Evolutionary conservation across 768 basidiomycete genomes (phyloP).

Genomic region (Pisolithus microcarpus): DNA sequence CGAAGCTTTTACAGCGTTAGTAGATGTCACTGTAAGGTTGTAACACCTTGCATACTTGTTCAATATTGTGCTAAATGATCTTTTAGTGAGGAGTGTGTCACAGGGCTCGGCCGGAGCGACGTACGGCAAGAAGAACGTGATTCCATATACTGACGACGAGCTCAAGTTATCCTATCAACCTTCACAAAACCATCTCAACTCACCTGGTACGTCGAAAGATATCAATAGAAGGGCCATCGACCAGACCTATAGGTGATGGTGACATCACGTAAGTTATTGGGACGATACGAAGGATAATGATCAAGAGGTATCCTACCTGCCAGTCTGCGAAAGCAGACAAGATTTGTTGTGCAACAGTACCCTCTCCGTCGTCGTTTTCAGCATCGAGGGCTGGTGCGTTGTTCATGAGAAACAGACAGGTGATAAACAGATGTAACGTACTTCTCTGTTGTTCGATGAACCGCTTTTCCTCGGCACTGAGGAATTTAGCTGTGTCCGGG

Average conservation of each 20-base stretch:
- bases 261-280: neutral
- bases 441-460: conserved; percentile 53
- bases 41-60: neutral
- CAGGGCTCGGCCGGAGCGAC: conserved; percentile 21
- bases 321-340: conserved; percentile 49
- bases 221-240: conserved; percentile 38
- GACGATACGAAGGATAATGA: no score
- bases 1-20: conserved; percentile 36
- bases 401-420: neutral
- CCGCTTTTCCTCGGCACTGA: conserved; percentile 54
- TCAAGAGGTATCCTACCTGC: conserved; percentile 35
- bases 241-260: neutral
- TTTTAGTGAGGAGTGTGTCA: neutral
- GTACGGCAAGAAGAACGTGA: conserved; percentile 64
- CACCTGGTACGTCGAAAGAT: conserved; percentile 52
- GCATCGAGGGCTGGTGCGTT: conserved; percentile 48
- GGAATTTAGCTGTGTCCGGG: conserved; percentile 51
- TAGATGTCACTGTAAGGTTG: neutral
- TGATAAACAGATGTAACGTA: conserved; percentile 20
- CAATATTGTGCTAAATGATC: neutral
- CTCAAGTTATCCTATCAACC: neutral
- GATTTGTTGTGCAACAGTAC: conserved; percentile 44
- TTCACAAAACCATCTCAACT: conserved; percentile 22
- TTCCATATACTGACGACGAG: conserved; percentile 48
- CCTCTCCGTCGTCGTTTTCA: conserved; percentile 58